A percentile compares a stretch with the other conserved stretches of the same genome.
Conservation (phyloP, 2,329 filamentous ascomycete genomes). For the Amauroascus niger region DNA sequence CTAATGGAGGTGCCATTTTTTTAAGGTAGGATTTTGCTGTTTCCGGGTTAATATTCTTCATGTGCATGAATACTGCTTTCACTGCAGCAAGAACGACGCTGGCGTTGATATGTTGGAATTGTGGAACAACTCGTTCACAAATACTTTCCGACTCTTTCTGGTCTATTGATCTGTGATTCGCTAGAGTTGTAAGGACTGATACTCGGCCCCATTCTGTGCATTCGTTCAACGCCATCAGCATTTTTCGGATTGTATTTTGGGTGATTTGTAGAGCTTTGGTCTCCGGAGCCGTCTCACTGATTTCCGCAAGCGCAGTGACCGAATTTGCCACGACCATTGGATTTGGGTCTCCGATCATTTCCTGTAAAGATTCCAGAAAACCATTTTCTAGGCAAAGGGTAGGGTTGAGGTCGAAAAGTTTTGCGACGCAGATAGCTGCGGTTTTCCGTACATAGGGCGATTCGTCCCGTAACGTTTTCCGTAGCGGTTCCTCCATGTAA, state of each 20-base stretch:
- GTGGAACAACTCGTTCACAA: constrained; percentile 87
- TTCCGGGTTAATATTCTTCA: constrained; percentile 72
- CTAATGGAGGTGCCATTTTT: constrained; percentile 95
- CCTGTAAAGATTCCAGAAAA: constrained; percentile 85
- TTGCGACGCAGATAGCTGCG: constrained; percentile 93
- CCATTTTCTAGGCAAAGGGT: constrained; percentile 91
- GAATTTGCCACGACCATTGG: constrained; percentile 99
- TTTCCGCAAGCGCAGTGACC: constrained; percentile 86
- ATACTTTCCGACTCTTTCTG: constrained; percentile 96
- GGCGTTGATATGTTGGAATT: constrained; percentile 97
- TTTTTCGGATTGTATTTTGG: constrained; percentile 76
- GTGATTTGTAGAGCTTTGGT: constrained; percentile 79
- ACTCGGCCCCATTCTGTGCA: constrained; percentile 98
- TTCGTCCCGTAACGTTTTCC: constrained; percentile 93
- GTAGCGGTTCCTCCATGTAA: constrained; percentile 96
- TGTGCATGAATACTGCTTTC: constrained; percentile 95
- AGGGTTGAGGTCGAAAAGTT: constrained; percentile 92
- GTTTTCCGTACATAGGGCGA: constrained; percentile 98
- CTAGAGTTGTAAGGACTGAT: constrained; percentile 80
- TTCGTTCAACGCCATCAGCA: constrained; percentile 92
- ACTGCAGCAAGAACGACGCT: constrained; percentile 95
- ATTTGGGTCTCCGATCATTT: constrained; percentile 93
- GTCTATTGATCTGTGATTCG: constrained; percentile 77
- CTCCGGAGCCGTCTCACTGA: constrained; percentile 80
- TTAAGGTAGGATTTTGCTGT: constrained; percentile 77